A percentile compares a stretch with the other conserved stretches of the same genome.
Evolutionary conservation across 495 filamentous ascomycete species (phyloP).

Genomic region (Daldinia concentrica): DNA sequence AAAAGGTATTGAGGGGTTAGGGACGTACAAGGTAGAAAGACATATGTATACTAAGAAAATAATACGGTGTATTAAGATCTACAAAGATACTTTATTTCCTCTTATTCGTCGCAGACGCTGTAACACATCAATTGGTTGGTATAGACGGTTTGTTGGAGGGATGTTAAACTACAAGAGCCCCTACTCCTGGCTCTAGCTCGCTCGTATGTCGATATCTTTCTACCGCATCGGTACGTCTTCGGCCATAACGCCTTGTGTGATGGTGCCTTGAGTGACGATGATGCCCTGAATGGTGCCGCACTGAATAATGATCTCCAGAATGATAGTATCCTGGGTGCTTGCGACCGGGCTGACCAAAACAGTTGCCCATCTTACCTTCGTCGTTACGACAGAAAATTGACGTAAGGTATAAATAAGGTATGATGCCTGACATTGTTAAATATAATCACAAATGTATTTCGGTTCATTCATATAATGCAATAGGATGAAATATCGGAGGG

Average conservation of each 20-base stretch:
- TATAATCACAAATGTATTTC: too few relatives aligned
- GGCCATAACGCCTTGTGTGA: neutral
- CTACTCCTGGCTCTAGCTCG: neutral
- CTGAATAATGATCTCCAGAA: too few relatives aligned
- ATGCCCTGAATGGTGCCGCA: neutral
- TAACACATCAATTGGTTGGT: neutral
- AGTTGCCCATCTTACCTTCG: neutral
- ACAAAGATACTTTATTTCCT: neutral
- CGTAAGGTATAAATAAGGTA: neutral
- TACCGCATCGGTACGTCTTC: neutral
- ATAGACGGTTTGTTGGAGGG: neutral
- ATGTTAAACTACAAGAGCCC: neutral
- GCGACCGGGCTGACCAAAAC: neutral
- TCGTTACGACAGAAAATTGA: neutral
- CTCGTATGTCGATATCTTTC: neutral
- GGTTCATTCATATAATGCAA: neutral
- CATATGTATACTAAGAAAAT: neutral
- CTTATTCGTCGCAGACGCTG: neutral
- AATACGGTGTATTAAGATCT: neutral
- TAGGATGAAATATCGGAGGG: neutral
- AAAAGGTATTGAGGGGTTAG: neutral
- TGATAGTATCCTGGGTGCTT: neutral
- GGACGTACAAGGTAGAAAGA: neutral
- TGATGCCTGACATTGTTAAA: neutral
- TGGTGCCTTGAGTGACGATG: neutral